These are phyloP conservation scores for Kwoniella bestiolae DNA, from an alignment of 768 basidiomycete species.

Conservation along the genomic window DNA sequence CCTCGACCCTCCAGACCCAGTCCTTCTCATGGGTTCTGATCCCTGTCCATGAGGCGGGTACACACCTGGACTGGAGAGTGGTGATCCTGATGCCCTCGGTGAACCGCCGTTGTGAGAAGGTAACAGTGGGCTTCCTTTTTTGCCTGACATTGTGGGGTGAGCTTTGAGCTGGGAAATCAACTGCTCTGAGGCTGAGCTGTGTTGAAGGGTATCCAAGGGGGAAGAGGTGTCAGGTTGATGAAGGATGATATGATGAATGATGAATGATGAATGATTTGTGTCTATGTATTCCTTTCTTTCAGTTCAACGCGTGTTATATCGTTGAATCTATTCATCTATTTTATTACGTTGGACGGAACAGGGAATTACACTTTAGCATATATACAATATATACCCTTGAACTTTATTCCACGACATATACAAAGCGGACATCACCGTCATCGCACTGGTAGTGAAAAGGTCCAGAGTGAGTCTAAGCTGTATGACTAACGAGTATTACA, in stretches of 20 bases:
- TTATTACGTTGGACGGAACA: constrained; percentile 2
- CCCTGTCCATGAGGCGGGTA: neutral
- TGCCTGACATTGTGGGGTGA: constrained; percentile 12
- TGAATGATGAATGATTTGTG: neutral
- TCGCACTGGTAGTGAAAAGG: neutral
- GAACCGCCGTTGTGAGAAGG: constrained; percentile 9
- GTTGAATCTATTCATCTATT: neutral
- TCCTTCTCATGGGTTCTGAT: constrained; percentile 13
- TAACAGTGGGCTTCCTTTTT: constrained; percentile 4
- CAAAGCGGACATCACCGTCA: neutral
- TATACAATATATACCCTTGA: neutral
- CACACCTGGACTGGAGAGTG: neutral
- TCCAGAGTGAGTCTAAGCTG: neutral
- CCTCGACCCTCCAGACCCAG: constrained; percentile 3
- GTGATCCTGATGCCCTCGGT: constrained; percentile 1
- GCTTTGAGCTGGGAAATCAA: no score
- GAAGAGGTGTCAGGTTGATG: neutral
- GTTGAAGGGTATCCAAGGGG: no score
- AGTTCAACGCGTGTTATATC: neutral
- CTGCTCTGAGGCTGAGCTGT: no score
- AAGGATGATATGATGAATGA: neutral
- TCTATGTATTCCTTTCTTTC: neutral
- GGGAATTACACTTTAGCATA: neutral
- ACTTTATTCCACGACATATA: neutral
- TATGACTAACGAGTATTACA: neutral